These are phyloP conservation scores for Malus asiatica DNA, from an alignment of 306 rosid species.

Conservation along the genomic window DNA sequence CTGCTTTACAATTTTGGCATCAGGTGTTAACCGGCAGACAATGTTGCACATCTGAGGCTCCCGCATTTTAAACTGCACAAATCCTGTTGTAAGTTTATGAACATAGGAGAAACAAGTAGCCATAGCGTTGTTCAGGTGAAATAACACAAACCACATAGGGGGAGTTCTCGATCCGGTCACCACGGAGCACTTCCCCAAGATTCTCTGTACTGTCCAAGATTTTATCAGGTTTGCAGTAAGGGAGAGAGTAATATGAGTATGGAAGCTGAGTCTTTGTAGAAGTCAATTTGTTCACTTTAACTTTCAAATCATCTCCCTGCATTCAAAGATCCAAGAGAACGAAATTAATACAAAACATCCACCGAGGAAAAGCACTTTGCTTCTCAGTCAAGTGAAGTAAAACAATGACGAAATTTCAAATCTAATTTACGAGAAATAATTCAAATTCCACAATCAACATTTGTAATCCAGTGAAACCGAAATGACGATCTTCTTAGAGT, in stretches of 20 bases:
- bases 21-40: conserved; percentile 45
- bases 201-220: conserved; percentile 89
- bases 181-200: conserved; percentile 98
- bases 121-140: not conserved
- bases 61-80: conserved; percentile 86
- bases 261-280: conserved; percentile 99
- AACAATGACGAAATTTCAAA: not conserved
- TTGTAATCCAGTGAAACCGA: not conserved
- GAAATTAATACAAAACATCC: not conserved
- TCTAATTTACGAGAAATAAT: not conserved
- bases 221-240: conserved; percentile 48
- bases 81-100: conserved; percentile 15
- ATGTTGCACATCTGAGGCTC: conserved; percentile 83
- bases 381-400: not conserved
- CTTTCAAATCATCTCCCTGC: conserved; percentile 82
- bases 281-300: conserved; percentile 91
- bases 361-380: not conserved
- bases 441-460: not conserved
- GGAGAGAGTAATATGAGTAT: conserved; percentile 80
- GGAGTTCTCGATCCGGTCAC: conserved; percentile 96
- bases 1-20: conserved; percentile 75
- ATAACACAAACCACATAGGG: conserved; percentile 62
- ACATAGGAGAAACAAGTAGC: conserved; percentile 4
- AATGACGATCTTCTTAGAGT: not conserved
- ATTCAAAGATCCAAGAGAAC: conserved; percentile 13